Evolutionary conservation across 148 eudicot species (phyloP), one percentile per base, ranked within the genome.

Genomic region (Tetragonia tetragonoides): DNA sequence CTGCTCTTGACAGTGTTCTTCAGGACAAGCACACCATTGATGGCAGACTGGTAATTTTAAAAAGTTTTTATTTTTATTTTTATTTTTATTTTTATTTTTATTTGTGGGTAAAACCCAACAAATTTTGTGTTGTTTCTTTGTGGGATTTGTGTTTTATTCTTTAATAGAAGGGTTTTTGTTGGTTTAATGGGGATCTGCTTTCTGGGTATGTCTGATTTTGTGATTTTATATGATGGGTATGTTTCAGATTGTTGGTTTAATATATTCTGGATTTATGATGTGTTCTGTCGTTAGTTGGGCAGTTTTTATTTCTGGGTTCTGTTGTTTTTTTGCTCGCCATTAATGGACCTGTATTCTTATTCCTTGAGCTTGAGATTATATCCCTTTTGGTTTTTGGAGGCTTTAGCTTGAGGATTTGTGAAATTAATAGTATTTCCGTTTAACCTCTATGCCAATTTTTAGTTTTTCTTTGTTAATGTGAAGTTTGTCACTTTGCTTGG

Each of bases 1-100:
- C 85, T 68, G 59, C 89, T 17, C 78, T 89, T 17, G 95, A 93
- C 72, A 66, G 82, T 49, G 88, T 91, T 82, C 89, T 93, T 72
- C 88, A 78, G 38, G 93, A 93, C 18, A 81, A 80, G 3, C 95
- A 93, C 67, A 83, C 84, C 69, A 89, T 93, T 74, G 97, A 93
- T 77, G 95, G 93, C 23, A 80, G 97, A 76, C 77, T 88, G 87
- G 93, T 93, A 76, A 82, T 81, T 14, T 18, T 23, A 59, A 63
- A 7, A 9, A 34, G 34, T 42, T 60, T 69, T 18, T 1, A 11
- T 17, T 7, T 69, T 21, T 34, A n/a, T 15, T 61, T 77, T 0
- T 67, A 4, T 2, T 68, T 7, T 18, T 1, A 11, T 17, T 7
- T 69, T 21, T 34, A n/a, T 15, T 61, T 77, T 0, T 67, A 4